Conservation (phyloP, 2,329 filamentous ascomycete species). For the Metarhizium album region DNA sequence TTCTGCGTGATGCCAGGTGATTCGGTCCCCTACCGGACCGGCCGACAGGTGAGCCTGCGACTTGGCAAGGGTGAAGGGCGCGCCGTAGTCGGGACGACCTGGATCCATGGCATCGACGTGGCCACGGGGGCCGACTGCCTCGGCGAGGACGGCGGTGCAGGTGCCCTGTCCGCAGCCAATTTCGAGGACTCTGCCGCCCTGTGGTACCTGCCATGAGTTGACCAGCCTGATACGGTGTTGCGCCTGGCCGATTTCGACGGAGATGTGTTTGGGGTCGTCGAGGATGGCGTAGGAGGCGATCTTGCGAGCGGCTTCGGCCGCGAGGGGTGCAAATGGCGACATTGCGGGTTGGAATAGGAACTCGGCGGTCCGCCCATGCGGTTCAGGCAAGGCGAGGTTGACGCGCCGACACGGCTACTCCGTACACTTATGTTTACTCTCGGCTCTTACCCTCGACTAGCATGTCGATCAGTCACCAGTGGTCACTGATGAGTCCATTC, state of each 20-base stretch:
- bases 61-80: conserved; percentile 37
- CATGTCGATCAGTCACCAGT: too few relatives aligned
- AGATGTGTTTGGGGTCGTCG: conserved; percentile 2
- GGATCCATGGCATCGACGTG: conserved; percentile 42
- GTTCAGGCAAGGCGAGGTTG: too few relatives aligned
- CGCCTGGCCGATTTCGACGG: conserved; percentile 15
- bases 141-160: conserved; percentile 42
- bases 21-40: conserved; percentile 27
- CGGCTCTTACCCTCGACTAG: too few relatives aligned
- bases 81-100: conserved; percentile 35
- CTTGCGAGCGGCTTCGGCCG: neutral
- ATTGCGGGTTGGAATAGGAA: neutral
- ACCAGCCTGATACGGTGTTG: conserved; percentile 26
- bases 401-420: too few relatives aligned
- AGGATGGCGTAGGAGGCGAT: conserved; percentile 6
- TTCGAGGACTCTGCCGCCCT: conserved; percentile 38
- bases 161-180: conserved; percentile 51
- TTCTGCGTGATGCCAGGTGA: conserved; percentile 31
- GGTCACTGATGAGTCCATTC: too few relatives aligned
- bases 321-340: neutral
- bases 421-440: too few relatives aligned
- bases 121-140: conserved; percentile 31
- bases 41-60: conserved; percentile 33
- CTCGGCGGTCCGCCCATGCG: too few relatives aligned
- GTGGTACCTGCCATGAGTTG: conserved; percentile 23